Base-by-base conservation (phyloP, 352 stramenopile species). In the Pythium periplocum region DNA sequence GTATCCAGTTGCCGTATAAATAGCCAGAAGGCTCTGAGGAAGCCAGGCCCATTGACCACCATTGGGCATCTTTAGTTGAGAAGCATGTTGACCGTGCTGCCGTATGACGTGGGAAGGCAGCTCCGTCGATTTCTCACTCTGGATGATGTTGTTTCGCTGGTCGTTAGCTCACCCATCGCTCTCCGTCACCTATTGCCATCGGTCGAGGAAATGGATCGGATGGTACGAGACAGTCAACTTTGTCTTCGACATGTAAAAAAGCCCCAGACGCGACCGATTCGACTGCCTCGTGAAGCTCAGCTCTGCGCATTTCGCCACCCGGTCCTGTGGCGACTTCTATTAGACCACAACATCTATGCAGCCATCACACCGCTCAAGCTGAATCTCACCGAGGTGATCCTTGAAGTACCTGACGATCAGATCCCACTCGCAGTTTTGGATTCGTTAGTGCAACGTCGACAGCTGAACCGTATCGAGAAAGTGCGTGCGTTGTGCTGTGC, bases 391-490 rank as follows among this genome's bases (percentile, higher is more conserved):
- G 34, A 48, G 35, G 26, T 44, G 52, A 43, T 53, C 53, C 30
- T 17, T 60, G 3, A 12, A 9, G 1, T 42, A 57, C 38, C 30
- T 57, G 33, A 41, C 3, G 46, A 61, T 30, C 10, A 6, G n/a
- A 35, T 57, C 5, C 51, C 45, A 5, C 31, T 59, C 12, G 45
- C 56, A 4, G 60, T 63, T 32, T 45, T 68, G 1, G 45, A 55
- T 2, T n/a, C 39, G 9, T 46, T 45, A 2, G 3, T 37, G 12
- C 35, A 33, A 9, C 45, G 44, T 6, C 48, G 53, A 9, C 59
- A 55, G 38, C 59, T 66, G n/a, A 59, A 66, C 36, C 53, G 9
- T 2, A 46, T 55, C 12, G 11, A 55, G 39, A n/a, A 54, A 1
- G 36, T 40, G 6, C 39, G 41, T 2, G 45, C 45, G 10, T 39